Base-by-base conservation (phyloP, 1,284 basidiomycete genomes). In the Sutorius eximius region DNA sequence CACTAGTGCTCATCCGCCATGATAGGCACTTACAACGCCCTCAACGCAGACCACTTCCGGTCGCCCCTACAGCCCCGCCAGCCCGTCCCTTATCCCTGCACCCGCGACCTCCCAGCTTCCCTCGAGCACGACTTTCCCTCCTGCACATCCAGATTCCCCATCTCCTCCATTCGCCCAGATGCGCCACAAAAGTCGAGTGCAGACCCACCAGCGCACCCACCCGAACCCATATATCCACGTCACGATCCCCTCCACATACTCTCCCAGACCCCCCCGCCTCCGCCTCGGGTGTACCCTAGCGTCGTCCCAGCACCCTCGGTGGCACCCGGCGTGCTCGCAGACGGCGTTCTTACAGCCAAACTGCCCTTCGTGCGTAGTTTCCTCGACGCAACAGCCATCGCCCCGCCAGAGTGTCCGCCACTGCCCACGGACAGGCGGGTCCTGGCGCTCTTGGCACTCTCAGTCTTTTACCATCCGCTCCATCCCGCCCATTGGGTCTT, bases 211-310 rank as follows among this genome's bases (percentile, higher is more conserved):
- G 32, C 37, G 1, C 51, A 57, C 22, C 67, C 67, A 20, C 70
- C 69, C 3, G 46, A 57, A 20, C 70, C 58, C 41, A 45, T 68
- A 56, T 69, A 68, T 54, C 67, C 67, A 1, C 67, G 67, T 29
- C 63, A 69, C 58, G 67, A 69, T 70, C 67, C 67, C 10, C 68
- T 69, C 38, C 49, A 55, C 55, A 60, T 69, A 29, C 70, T 72
- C 62, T 60, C 69, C n/a, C 66, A 59, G 55, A 44, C 59, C 0
- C 52, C 67, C 34, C 52, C 67, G 13, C 64, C 62, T 9, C 64
- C 66, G 0, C 59, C 60, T 22, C 59, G 62, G 58, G 45, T 56
- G 8, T 66, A 61, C 49, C 58, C 58, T 10, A 34, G n/a, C 50
- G 22, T 66, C 41, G 49, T 50, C 24, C 63, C 61, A 33, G 58